Evolutionary conservation across 208 protist species (phyloP), one percentile per base, ranked within the genome.

Genomic region (Strigomonas culicis): DNA sequence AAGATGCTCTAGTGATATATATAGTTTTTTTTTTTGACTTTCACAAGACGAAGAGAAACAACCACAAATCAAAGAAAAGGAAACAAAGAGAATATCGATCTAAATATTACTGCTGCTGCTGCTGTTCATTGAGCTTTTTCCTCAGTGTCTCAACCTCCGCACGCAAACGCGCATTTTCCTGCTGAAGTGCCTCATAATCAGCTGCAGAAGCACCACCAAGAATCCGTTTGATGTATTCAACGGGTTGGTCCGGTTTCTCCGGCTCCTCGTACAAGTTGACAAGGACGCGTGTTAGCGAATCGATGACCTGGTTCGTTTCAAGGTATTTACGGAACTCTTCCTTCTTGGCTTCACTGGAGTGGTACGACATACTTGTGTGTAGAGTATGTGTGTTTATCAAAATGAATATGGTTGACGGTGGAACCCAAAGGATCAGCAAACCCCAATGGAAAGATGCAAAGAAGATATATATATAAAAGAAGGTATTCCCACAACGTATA

Each of bases 321-420:
- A 97, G 82, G 67, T 97, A 97, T 72, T 94, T 96, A 57, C 93
- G 91, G 74, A 97, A 97, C 75, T 97, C 91, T 67, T 97, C 93
- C 86, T 97, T 97, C 77, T 97, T 97, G 3, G 88, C 82, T 58
- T 97, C 92, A 60, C 87, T 94, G 44, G 92, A 95, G 27, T 88
- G 86, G 77, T 96, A 97, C 3, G 92, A 90, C 92, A 96, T 97
- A n/a, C n/a, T n/a, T n/a, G n/a, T n/a, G n/a, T n/a, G n/a, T n/a
- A n/a, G n/a, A n/a, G n/a, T 46, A 63, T 4, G 6, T 24, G n/a
- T 52, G n/a, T 6, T n/a, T 22, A 19, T 52, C 6, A n/a, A 47
- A 47, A 32, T 47, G 47, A 62, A 62, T 57, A 43, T 43, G 34
- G 55, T 22, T 3, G 32, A 21, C 25, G 27, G 36, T 41, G 36